Conservation (phyloP, 2,329 filamentous ascomycete species). For the Epichloe uncinata region DNA sequence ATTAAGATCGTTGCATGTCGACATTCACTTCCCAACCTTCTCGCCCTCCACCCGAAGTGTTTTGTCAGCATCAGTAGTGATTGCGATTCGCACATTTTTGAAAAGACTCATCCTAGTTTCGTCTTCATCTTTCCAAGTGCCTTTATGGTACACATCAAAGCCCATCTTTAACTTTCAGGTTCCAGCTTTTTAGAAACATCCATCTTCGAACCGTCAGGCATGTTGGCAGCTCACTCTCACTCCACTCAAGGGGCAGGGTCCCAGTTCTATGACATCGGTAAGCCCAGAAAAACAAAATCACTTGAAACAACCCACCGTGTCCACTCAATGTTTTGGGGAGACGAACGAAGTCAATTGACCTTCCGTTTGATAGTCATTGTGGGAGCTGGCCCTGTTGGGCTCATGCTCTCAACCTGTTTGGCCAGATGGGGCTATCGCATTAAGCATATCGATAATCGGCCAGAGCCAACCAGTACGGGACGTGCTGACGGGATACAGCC, state of each 20-base stretch:
- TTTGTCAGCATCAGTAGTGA: not conserved
- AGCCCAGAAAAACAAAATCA: not conserved
- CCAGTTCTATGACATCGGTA: conserved; percentile 32
- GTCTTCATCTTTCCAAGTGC: not conserved
- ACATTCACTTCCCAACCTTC: not conserved
- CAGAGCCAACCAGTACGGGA: conserved; percentile 72
- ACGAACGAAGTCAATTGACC: not conserved
- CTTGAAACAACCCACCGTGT: not conserved
- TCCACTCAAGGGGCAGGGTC: not conserved
- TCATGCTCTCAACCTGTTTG: conserved; percentile 77
- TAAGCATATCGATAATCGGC: conserved; percentile 85
- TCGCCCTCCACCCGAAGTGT: not conserved
- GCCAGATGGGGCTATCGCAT: conserved; percentile 90
- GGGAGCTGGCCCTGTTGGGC: conserved; percentile 77
- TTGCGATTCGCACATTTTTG: not conserved
- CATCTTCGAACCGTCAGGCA: not conserved
- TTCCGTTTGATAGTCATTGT: conserved; percentile 52
- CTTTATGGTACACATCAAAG: not conserved
- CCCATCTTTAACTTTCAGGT: not conserved
- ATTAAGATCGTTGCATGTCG: not conserved
- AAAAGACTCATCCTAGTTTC: not conserved
- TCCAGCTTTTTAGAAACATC: not conserved
- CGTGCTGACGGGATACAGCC: conserved; percentile 89
- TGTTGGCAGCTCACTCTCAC: not conserved
- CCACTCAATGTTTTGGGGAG: not conserved